Base-by-base conservation (phyloP, 805 yeast genomes). In the Metschnikowia anglica region DNA sequence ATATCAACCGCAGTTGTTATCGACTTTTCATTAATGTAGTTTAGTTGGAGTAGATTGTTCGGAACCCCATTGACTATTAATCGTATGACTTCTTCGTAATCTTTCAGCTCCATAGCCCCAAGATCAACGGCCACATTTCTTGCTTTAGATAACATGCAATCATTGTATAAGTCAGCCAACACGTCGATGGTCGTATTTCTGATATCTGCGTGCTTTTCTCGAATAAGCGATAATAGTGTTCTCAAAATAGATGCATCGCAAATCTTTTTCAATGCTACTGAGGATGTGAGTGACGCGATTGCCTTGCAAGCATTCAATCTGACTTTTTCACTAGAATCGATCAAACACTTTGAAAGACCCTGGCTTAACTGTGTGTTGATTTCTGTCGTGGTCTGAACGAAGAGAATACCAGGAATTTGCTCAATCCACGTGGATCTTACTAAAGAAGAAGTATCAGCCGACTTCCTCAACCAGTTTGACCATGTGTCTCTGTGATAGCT, bases 251-350 rank as follows among this genome's bases (percentile, higher is more conserved):
- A 56, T 17, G 65, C 62, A 37, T 66, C 73, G 34, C 74, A 71
- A 9, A 85, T 56, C 35, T 72, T 77, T 12, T 62, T 60, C 39
- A 81, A 63, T 39, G 87, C 70, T 0, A 68, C 53, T 5, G 65
- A 59, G 6, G 77, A 62, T 0, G 80, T 71, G 2, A 86, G 59
- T 21, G 66, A 56, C 6, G 73, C 61, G 12, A 86, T 58, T 0
- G 80, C 70, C 33, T 62, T 59, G 44, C 87, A 79, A 0, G 93
- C 79, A 1, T 73, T 62, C 25, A 78, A 65, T 51, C 97, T 73
- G 2, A 88, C 95, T 28, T 70, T 74, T 44, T 84, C 91, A 53
- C 86, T 88, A 0, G 81, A 67, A 63, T 89, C 97, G 28, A 85
- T 70, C 19, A 89, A 66, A 26, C 90, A 80, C 53, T 84, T 84